A percentile compares a stretch with the other conserved stretches of the same genome.
Conservation (phyloP, 2,329 filamentous ascomycete genomes). For the Thelonectria olida region DNA sequence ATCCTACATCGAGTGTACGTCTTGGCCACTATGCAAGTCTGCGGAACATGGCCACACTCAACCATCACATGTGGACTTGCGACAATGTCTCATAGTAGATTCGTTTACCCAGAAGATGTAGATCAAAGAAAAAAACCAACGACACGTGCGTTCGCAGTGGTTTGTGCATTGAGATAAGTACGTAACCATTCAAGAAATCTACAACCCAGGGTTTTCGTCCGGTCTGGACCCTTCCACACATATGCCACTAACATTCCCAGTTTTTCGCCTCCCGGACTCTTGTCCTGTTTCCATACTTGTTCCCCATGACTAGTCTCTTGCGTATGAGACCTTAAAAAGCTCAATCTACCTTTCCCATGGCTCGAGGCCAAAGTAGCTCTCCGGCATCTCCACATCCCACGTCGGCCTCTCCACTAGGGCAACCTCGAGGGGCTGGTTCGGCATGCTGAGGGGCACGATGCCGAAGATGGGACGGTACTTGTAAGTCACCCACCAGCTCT, state of each 20-base stretch:
- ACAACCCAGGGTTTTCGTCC: slow-evolving; percentile 11
- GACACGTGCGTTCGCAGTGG: background rate
- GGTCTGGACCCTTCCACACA: slow-evolving; percentile 15
- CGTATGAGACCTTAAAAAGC: background rate
- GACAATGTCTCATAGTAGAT: background rate
- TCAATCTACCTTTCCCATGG: slow-evolving; percentile 56
- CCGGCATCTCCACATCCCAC: slow-evolving; percentile 82
- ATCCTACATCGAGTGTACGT: background rate
- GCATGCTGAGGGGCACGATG: slow-evolving; percentile 57
- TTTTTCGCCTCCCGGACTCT: slow-evolving; percentile 10
- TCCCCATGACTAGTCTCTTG: background rate
- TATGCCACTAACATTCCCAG: slow-evolving; percentile 12
- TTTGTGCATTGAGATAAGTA: slow-evolving; percentile 9
- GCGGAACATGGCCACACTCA: background rate
- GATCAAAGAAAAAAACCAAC: background rate
- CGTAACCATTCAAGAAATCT: slow-evolving; percentile 25
- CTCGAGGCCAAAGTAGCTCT: slow-evolving; percentile 71
- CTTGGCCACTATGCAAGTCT: background rate
- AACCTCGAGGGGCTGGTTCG: slow-evolving; percentile 71
- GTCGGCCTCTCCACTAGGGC: slow-evolving; percentile 87
- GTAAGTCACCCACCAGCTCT: slow-evolving; percentile 80
- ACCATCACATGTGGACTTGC: slow-evolving; percentile 2
- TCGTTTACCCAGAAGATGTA: slow-evolving; percentile 1
- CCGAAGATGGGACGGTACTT: slow-evolving; percentile 96
- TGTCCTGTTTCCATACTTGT: background rate